Evolutionary conservation across 1,139 yeast genomes (phyloP), one percentile per base, ranked within the genome.

Genomic region (Protomyces inundatus): DNA sequence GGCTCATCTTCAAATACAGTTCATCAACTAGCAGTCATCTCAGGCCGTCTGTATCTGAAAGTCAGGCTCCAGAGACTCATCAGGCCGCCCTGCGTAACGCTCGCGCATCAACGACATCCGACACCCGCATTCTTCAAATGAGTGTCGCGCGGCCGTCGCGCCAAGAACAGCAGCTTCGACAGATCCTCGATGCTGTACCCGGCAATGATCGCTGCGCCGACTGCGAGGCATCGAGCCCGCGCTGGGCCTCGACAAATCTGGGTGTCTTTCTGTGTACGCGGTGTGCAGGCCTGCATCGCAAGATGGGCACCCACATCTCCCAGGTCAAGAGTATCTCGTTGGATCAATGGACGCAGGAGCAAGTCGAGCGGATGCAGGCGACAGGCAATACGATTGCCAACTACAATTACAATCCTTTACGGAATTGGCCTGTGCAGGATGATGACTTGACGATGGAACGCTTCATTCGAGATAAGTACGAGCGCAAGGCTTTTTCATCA

Each of bases 301-400:
- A 83, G 60, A 74, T 87, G 66, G 88, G 88, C 0, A 73, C 82
- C 0, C 82, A 81, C 66, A 74, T 86, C 3, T 84, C 90, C 9
- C 79, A 79, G 66, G 86, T 87, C 4, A 83, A 87, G 68, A 85
- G 90, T 0, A 76, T 88, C 65, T 84, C 91, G 1, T 77, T 87
- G 71, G 95, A 88, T 70, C 75, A 71, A 3, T 84, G 88, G 88
- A 68, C 77, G 0, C 68, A 70, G 3, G 79, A 77, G 39, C 83
- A 84, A 70, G 73, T 84, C 35, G 77, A 76, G 67, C 73, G 73
- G 56, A 75, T 77, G 68, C 82, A 85, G 84, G 83, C 83, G 70
- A 76, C 81, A 16, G 79, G 71, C 36, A 69, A 69, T 54, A 77
- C 66, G 73, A 77, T 64, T 78, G 76, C 62, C 84, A 86, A 6